These are phyloP conservation scores for Podospora sp. DNA, from an alignment of 495 filamentous ascomycete genomes.

Conservation along the genomic window DNA sequence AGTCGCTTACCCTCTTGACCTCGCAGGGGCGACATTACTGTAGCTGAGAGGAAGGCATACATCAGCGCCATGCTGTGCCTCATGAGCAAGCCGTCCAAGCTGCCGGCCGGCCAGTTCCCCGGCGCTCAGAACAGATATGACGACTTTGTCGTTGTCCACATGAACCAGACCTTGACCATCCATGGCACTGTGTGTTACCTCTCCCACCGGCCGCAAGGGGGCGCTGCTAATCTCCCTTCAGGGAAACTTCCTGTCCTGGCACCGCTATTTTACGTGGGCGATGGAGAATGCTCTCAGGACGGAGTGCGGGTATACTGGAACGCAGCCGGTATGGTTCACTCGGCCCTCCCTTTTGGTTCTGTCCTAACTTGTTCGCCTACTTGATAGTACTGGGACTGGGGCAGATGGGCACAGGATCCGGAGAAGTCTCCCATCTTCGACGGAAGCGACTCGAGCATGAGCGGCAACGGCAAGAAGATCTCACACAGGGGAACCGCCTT, in stretches of 20 bases:
- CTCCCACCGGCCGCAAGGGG: background rate
- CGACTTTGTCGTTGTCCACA: constrained; percentile 71
- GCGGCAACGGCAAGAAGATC: constrained; percentile 60
- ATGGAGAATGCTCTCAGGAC: constrained; percentile 66
- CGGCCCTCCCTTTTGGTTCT: background rate
- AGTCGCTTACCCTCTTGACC: background rate
- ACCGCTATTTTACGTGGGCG: constrained; percentile 65
- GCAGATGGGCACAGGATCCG: constrained; percentile 51
- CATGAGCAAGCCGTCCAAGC: constrained; percentile 55
- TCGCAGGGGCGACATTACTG: constrained; percentile 53
- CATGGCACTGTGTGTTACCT: constrained; percentile 53
- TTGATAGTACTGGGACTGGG: constrained; percentile 66
- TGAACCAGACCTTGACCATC: constrained; percentile 62
- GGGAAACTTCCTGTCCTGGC: constrained; percentile 72
- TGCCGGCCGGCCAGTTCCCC: constrained; percentile 38
- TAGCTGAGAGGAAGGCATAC: constrained; percentile 57
- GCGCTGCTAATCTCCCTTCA: constrained; percentile 20
- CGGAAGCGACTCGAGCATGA: constrained; percentile 60
- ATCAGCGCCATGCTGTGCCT: constrained; percentile 69
- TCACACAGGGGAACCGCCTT: constrained; percentile 31
- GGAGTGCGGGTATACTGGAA: constrained; percentile 70
- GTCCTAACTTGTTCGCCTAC: background rate
- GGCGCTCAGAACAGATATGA: constrained; percentile 56
- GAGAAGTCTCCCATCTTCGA: constrained; percentile 66
- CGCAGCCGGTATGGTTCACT: constrained; percentile 32